Evolutionary conservation across 2,329 filamentous ascomycete species (phyloP), one percentile per base, ranked within the genome.

Genomic region (Pezizomycotina sp.): DNA sequence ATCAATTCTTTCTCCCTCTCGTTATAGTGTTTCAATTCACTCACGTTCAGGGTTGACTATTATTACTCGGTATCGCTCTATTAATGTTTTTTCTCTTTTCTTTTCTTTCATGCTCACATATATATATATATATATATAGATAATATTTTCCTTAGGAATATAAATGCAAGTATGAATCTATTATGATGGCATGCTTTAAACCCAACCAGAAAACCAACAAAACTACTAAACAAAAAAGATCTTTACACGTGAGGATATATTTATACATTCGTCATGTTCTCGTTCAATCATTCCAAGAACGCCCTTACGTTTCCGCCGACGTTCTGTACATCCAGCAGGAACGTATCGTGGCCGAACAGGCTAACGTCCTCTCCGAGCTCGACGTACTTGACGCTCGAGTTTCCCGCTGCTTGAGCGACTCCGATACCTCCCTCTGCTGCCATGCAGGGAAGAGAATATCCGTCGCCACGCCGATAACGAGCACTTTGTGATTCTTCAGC

Each of bases 371-470:
- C 82, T 21, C 84, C 89, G 31, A 98, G 62, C 61, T 98, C 89
- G 9, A 89, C 69, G 57, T 98, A 83, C 27, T 74, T 76, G 1
- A 98, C 84, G 20, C 69, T 71, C 43, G 70, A 65, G 53, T 92
- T 95, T 1, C 89, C 89, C 0, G 69, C 69, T 21, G 69, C 66
- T 73, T 70, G 46, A 98, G 62, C 2, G 86, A 77, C 52, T 86
- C 75, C 3, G 84, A 86, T 44, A 98, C 75, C 58, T 98, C 89
- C 34, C 80, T 71, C 62, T 98, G 89, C 61, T 98, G 89, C 86
- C 89, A 98, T 0, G 89, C 83, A 0, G 89, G 89, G 60, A 98
- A 98, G 22, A 98, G 62, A 31, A 93, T 95, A 55, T 98, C 89
- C 50, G 82, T 93, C 0, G 82, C 81, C 3, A 95, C 89, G 21